A percentile compares a stretch with the other conserved stretches of the same genome.
phyloP scores from a whole-genome alignment of 495 filamentous ascomycete species.

The Penicillium lagena region DNA sequence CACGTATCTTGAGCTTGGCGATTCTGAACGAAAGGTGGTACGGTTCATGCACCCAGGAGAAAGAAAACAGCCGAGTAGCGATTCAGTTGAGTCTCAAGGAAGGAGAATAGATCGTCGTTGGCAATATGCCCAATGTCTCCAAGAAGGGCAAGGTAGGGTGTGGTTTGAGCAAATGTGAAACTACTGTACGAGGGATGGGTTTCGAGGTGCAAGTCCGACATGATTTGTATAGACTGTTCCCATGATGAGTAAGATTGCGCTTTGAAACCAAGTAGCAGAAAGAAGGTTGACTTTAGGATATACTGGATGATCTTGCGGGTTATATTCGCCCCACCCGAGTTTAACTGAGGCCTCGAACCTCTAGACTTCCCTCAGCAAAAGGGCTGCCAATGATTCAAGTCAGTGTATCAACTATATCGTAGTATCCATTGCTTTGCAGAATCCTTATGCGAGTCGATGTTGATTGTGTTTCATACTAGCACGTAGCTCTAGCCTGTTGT shows the following conservation, averaged over 20 bases:
- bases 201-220: slow-evolving; percentile 6
- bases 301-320: too few relatives aligned
- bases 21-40: slow-evolving; percentile 2
- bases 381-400: too few relatives aligned
- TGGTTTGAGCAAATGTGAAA: slow-evolving; percentile 3
- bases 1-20: background rate
- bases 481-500: too few relatives aligned
- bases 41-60: slow-evolving; percentile 4
- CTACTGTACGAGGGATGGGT: slow-evolving; percentile 1
- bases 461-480: too few relatives aligned
- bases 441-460: too few relatives aligned
- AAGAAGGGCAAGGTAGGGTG: slow-evolving; percentile 4
- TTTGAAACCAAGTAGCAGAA: background rate
- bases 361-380: too few relatives aligned
- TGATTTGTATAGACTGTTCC: slow-evolving; percentile 36
- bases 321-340: too few relatives aligned
- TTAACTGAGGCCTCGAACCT: too few relatives aligned
- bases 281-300: too few relatives aligned
- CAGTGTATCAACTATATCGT: too few relatives aligned
- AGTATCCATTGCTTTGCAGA: too few relatives aligned
- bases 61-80: slow-evolving; percentile 3
- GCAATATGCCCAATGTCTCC: slow-evolving; percentile 1
- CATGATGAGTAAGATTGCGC: slow-evolving; percentile 1
- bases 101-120: background rate
- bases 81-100: slow-evolving; percentile 1